Percentiles rank a stretch among this genome's conserved stretches.
Evolutionary conservation across 2,329 filamentous ascomycete species (phyloP).

Genomic region (Dactylellina drechsleri): DNA sequence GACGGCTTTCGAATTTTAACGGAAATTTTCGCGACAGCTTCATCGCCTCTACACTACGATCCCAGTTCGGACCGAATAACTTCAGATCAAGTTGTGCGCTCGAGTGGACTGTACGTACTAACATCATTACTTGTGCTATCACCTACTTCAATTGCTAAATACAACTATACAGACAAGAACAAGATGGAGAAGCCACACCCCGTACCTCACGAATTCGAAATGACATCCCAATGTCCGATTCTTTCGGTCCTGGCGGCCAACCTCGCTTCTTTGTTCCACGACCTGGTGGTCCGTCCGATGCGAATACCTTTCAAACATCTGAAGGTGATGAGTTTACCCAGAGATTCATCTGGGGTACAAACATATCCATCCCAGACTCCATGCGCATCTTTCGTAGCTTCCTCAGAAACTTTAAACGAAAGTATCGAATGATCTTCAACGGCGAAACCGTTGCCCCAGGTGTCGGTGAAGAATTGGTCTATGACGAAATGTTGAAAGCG

Average conservation of each 20-base stretch:
- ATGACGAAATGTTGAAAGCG: conserved; percentile 83
- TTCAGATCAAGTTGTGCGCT: conserved; percentile 3
- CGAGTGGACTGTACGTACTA: conserved; percentile 25
- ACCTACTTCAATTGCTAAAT: conserved; percentile 9
- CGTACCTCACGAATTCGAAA: conserved; percentile 53
- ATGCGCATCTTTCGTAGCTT: conserved; percentile 91
- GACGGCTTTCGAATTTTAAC: neutral
- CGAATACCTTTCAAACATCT: conserved; percentile 62
- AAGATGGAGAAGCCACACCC: conserved; percentile 45
- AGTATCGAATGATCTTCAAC: conserved; percentile 92
- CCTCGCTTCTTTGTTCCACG: conserved; percentile 72
- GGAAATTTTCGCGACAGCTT: conserved; percentile 43
- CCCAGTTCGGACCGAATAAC: conserved; percentile 55
- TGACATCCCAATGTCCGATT: conserved; percentile 58
- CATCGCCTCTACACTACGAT: conserved; percentile 58
- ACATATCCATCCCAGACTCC: conserved; percentile 90
- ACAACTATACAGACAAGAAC: conserved; percentile 30
- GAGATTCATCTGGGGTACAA: conserved; percentile 95
- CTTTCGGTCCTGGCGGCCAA: conserved; percentile 64
- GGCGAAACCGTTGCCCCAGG: conserved; percentile 79
- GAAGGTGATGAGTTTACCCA: conserved; percentile 85
- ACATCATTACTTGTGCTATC: neutral
- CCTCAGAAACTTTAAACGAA: conserved; percentile 86
- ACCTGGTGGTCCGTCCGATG: conserved; percentile 76
- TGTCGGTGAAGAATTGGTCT: conserved; percentile 80